Evolutionary conservation across 805 yeast species (phyloP), one percentile per base, ranked within the genome.

Genomic region (Teunomyces pallodes): DNA sequence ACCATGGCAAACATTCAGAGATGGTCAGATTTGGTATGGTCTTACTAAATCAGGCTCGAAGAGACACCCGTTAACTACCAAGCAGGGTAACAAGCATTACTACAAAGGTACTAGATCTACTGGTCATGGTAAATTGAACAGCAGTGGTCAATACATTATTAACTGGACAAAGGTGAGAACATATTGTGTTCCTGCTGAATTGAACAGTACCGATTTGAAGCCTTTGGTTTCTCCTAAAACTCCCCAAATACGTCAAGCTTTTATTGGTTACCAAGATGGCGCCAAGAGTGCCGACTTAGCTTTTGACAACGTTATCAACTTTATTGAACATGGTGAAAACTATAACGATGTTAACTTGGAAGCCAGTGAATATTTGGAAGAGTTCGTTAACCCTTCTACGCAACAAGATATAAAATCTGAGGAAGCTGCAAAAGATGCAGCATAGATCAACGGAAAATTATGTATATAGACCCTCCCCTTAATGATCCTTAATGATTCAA

Each of bases 91-190:
- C 70, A 90, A 91, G 74, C 85, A 87, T 58, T 87, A 77, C 71
- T 94, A 94, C 73, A 94, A 94, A 67, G 99, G 99, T 75, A 94
- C 98, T 17, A 81, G 97, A 49, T 88, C 99, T 4, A 80, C 96
- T 3, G 97, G 97, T 66, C 82, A 90, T 53, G 99, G 99, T 64
- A 76, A 75, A 46, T 82, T 85, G 62, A 86, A 94, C 46, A 74
- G 76, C 31, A 77, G 75, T 51, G 97, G 96, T 46, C 79, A 80
- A 17, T 94, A 90, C 67, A 73, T 80, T 5, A 80, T 94, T 52
- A 79, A 88, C 70, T 92, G 96, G 89, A 67, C 70, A 40, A 90
- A 85, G 62, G 98, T 92, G 28, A 79, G 97, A 59, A 90, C 98
- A 0, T 94, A 84, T 67, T 96, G 88, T 2, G 90, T 83, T 8